These are phyloP conservation scores for Omphalotus guepiniiformis DNA, from an alignment of 768 basidiomycete species.

Conservation along the genomic window DNA sequence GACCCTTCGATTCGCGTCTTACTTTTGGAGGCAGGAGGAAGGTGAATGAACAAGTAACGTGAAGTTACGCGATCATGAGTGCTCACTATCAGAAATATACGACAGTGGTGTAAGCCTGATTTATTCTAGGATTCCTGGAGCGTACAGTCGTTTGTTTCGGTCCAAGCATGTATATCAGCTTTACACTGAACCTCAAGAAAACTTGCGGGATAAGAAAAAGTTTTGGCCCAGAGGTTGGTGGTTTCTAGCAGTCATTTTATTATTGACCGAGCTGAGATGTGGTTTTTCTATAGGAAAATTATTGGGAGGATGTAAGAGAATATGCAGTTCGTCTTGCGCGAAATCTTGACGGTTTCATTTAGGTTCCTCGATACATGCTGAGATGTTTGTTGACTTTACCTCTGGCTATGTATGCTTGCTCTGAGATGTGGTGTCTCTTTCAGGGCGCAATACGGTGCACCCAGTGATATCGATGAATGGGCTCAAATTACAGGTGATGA, in stretches of 20 bases:
- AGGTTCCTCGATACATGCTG: conserved; percentile 67
- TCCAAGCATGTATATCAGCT: conserved; percentile 49
- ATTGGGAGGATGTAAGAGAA: conserved; percentile 75
- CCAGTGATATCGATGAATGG: conserved; percentile 70
- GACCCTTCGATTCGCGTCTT: conserved; percentile 50
- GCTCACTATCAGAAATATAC: too few relatives aligned
- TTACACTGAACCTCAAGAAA: conserved; percentile 51
- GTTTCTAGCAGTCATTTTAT: too few relatives aligned
- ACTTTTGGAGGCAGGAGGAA: conserved; percentile 56
- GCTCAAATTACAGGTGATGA: conserved; percentile 47
- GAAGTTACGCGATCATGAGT: too few relatives aligned
- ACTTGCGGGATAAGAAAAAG: conserved; percentile 41
- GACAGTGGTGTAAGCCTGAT: conserved; percentile 42
- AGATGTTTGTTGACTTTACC: conserved; percentile 27
- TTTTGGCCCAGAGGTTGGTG: conserved; percentile 65
- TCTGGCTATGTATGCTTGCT: not conserved
- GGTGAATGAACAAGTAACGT: conserved; percentile 32
- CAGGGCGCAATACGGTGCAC: conserved; percentile 62
- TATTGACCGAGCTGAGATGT: not conserved
- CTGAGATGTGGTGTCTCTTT: not conserved
- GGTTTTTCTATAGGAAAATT: conserved; percentile 44
- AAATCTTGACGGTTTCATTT: not conserved
- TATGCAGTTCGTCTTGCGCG: too few relatives aligned
- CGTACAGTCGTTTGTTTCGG: conserved; percentile 37
- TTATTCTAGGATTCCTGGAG: conserved; percentile 41